Base-by-base conservation (phyloP, 2,329 filamentous ascomycete species). In the Fusarium sp. region DNA sequence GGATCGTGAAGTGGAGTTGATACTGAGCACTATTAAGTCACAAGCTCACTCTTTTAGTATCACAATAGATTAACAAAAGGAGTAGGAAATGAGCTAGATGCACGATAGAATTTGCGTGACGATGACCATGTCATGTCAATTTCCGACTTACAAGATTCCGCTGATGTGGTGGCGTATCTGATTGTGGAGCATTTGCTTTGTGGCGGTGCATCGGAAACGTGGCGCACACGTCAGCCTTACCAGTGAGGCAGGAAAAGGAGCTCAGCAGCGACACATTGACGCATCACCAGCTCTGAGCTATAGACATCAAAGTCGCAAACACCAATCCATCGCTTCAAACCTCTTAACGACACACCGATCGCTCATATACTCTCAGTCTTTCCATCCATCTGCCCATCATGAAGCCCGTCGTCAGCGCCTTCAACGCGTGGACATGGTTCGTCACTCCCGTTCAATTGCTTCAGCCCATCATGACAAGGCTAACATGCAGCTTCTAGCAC, bases 371-470 rank as follows among this genome's bases (percentile, higher is more conserved):
- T 28, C 13, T 8, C 10, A 20, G 37, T 37, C n/a, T 40, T 32
- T 59, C 59, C 11, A 28, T 46, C 10, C 26, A 54, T 17, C 17
- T 45, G 60, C 57, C 80, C 83, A 88, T 76, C 77, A 97, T 97
- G 94, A 97, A 97, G 90, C 94, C 95, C 73, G 85, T 98, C 78
- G 92, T 98, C 74, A 92, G 93, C 77, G 90, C 93, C 71, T 87
- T 94, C 83, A 94, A 97, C 83, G 95, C 94, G 76, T 97, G 94
- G 94, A 93, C 90, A 84, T 97, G 94, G 94, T 97, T 84, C 77
- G 89, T 79, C 61, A 62, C 68, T 58, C 48, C 70, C 47, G 56
- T 37, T 43, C 58, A 35, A 39, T 50, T 54, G 26, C 58, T 67
- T 49, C 45, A 41, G 44, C 39, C 43, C 56, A 51, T 57, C 52